Evolutionary conservation across 768 basidiomycete genomes (phyloP).

Genomic region (Exsudoporus frostii): DNA sequence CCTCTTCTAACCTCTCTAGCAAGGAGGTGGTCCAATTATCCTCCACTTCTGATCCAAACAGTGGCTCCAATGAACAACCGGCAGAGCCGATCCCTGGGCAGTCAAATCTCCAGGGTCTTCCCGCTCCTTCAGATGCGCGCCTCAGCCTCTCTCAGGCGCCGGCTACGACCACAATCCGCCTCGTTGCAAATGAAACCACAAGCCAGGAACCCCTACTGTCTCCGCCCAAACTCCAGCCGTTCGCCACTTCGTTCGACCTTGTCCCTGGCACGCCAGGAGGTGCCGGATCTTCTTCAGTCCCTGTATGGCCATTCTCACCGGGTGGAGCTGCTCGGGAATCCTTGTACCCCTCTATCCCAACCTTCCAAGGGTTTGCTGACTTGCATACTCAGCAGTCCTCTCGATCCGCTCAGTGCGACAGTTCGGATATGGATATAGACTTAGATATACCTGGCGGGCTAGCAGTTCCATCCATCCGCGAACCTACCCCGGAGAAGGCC

Average conservation of each 20-base stretch:
- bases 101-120: slow-evolving; percentile 53
- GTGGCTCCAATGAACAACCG: slow-evolving; percentile 19
- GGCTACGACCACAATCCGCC: slow-evolving; percentile 47
- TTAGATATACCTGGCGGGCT: slow-evolving; percentile 37
- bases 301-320: slow-evolving; percentile 44
- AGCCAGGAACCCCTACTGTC: slow-evolving; percentile 26
- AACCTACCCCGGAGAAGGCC: slow-evolving; percentile 22
- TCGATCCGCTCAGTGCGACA: slow-evolving; percentile 18
- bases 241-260: slow-evolving; percentile 66
- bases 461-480: slow-evolving; percentile 11
- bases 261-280: slow-evolving; percentile 52
- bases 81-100: slow-evolving; percentile 58
- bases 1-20: slow-evolving; percentile 31
- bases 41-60: slow-evolving; percentile 26
- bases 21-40: slow-evolving; percentile 18
- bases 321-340: slow-evolving; percentile 20
- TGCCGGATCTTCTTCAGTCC: slow-evolving; percentile 15
- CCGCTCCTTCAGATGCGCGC: slow-evolving; percentile 58
- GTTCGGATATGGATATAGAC: slow-evolving; percentile 35
- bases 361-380: slow-evolving; percentile 31
- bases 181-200: slow-evolving; percentile 34
- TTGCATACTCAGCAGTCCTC: slow-evolving; percentile 16
- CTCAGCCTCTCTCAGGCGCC: slow-evolving; percentile 54
- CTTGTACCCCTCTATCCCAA: slow-evolving; percentile 40
- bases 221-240: slow-evolving; percentile 66